These are phyloP conservation scores for Entomortierella lignicola DNA, from an alignment of 192 early-diverging fungal species.

Conservation along the genomic window DNA sequence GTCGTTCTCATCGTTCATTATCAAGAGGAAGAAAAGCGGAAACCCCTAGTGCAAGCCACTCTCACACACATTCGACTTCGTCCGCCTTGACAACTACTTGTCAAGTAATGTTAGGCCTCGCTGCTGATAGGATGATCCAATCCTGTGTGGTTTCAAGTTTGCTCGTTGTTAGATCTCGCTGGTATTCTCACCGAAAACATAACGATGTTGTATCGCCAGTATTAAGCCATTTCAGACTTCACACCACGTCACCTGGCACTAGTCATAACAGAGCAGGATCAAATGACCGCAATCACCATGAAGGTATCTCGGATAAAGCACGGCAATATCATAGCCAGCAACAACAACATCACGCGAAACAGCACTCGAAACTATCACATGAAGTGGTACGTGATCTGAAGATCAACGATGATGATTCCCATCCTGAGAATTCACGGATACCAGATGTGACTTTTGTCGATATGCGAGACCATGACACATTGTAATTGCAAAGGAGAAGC, in stretches of 20 bases:
- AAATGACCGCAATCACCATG: not conserved
- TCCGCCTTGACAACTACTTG: constrained; percentile 23
- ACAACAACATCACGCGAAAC: constrained; percentile 25
- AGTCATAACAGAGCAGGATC: not conserved
- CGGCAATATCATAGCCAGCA: constrained; percentile 30
- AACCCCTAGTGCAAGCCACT: not conserved
- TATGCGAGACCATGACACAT: too few species aligned
- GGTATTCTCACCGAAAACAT: constrained; percentile 9
- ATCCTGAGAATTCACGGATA: too few species aligned
- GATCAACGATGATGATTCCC: too few species aligned
- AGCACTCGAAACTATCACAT: constrained; percentile 24
- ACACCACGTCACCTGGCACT: not conserved
- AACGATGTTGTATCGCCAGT: not conserved
- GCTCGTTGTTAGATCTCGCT: constrained; percentile 28
- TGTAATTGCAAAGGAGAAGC: too few species aligned
- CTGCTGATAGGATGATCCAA: constrained; percentile 37
- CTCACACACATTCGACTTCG: not conserved
- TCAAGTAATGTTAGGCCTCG: constrained; percentile 34
- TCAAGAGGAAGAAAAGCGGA: constrained; percentile 20
- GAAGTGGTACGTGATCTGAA: too few species aligned
- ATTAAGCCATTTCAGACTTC: constrained; percentile 8
- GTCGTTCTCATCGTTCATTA: constrained; percentile 16
- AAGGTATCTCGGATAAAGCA: constrained; percentile 5
- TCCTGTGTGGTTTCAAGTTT: constrained; percentile 31
- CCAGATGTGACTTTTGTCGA: too few species aligned